Base-by-base conservation (phyloP, 805 yeast genomes). In the Cephaloascus fragrans region DNA sequence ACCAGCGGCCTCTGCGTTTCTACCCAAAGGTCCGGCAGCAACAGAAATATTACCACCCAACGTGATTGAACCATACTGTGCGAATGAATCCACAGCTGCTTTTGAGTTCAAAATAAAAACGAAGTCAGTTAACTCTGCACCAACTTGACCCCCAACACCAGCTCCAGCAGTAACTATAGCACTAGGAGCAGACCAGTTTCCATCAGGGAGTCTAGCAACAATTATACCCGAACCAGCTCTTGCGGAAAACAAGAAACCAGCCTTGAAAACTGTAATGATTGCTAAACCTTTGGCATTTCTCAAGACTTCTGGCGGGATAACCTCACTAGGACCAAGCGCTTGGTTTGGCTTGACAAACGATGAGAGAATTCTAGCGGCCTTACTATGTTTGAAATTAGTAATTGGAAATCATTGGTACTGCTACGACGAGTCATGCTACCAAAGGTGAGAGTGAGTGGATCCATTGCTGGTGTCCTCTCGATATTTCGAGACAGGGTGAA, bases 111-210 rank as follows among this genome's bases (percentile, higher is more conserved):
- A 71, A 43, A 93, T 89, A 57, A 90, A 90, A 20, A 90, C 96
- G 55, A 90, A 90, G 64, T 90, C 97, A 2, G 98, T 90, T 52
- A 90, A 67, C 57, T 90, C 98, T 6, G 96, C 89, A 33, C 98
- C 98, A 47, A 93, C 76, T 65, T 88, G 94, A 34, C 98, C 98
- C 43, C 98, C 98, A 4, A 93, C 97, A 53, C 98, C 97, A 3
- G 97, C 97, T 50, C 97, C 98, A 3, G 95, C 97, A 18, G 97
- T 85, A 39, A 78, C 81, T 47, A 93, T 82, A 8, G 97, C 98
- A 2, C 95, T 81, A 1, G 98, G 98, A 3, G 97, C 95, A 12
- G 97, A 88, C 98, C 98, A 90, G 0, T 83, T 62, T 1, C 97
- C 97, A 60, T 93, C 97, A 2, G 94, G 94, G 37, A 93, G 69